Conservation (phyloP, 2,329 filamentous ascomycete genomes). For the Pseudogymnoascus sp. region DNA sequence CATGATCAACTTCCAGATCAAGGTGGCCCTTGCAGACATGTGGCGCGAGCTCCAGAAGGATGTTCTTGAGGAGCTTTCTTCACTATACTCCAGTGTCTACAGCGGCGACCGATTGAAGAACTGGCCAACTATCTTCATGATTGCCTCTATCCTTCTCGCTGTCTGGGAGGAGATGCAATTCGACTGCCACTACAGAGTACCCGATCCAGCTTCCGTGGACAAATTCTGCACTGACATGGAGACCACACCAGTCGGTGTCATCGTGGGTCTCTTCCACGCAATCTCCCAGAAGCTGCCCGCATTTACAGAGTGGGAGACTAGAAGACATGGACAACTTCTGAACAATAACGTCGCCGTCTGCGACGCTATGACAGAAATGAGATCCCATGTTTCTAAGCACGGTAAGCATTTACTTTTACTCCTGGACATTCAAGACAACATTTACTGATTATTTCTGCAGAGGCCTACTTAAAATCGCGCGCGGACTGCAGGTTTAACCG, state of each 20-base stretch:
- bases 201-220: conserved; percentile 72
- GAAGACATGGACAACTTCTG: conserved; percentile 80
- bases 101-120: conserved; percentile 96
- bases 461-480: conserved; percentile 76
- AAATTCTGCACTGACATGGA: conserved; percentile 98
- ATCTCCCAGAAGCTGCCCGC: conserved; percentile 93
- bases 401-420: conserved; percentile 48
- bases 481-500: conserved; percentile 76
- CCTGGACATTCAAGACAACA: conserved; percentile 15
- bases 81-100: conserved; percentile 94
- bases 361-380: conserved; percentile 92
- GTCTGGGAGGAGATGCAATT: conserved; percentile 99
- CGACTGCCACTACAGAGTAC: conserved; percentile 91
- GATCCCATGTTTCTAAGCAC: conserved; percentile 84
- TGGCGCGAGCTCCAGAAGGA: conserved; percentile 97
- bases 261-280: conserved; percentile 92
- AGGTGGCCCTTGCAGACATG: conserved; percentile 93
- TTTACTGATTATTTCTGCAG: conserved; percentile 46
- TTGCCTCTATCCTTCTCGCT: conserved; percentile 82
- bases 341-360: conserved; percentile 89
- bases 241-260: conserved; percentile 87
- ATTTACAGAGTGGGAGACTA: conserved; percentile 89
- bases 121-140: conserved; percentile 98
- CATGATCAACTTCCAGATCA: conserved; percentile 99
- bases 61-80: conserved; percentile 84